Evolutionary conservation across 1,284 basidiomycete species (phyloP), one percentile per base, ranked within the genome.

Genomic region (Tilletia horrida): DNA sequence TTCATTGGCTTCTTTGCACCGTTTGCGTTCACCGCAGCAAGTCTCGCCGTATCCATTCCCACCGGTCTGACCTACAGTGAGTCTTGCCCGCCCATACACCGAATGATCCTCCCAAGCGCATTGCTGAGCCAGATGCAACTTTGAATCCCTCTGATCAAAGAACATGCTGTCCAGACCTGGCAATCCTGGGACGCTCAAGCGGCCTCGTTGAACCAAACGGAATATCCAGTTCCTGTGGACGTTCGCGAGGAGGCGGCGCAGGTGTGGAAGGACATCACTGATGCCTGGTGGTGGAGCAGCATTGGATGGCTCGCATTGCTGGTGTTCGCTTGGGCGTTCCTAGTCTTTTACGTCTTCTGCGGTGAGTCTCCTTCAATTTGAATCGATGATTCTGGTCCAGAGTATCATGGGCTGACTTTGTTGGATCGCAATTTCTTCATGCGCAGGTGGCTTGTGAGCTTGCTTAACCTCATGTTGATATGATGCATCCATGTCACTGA

Each of bases 1-100:
- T 59, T 59, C 55, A 35, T 59, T 9, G 55, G 55, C 55, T 35
- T 59, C 55, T 31, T 40, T 29, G 55, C 55, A 14, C 55, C 55
- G 13, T 14, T 59, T 4, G 4, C 27, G 9, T 59, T 59, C 31
- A 59, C 55, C 27, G 55, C 55, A 29, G 35, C 55, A 8, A 16
- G 55, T 21, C 27, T 59, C 3, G 29, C 27, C 29, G 55, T 59
- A 8, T 35, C 55, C 14, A 59, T 59, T 21, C 55, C 55, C 13
- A 59, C 55, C 3, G 55, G 55, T 14, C n/a, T 59, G 29, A 59
- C 27, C 3, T 59, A 59, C 55, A 59, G 50, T 52, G 50, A 52
- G 50, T 52, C 50, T 2, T 13, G 3, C 18, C 25, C 8, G 47
- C n/a, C n/a, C n/a, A n/a, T n/a, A n/a, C n/a, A n/a, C n/a, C n/a